Conservation (phyloP, 2,329 filamentous ascomycete genomes). For the Pyricularia pennisetigena region DNA sequence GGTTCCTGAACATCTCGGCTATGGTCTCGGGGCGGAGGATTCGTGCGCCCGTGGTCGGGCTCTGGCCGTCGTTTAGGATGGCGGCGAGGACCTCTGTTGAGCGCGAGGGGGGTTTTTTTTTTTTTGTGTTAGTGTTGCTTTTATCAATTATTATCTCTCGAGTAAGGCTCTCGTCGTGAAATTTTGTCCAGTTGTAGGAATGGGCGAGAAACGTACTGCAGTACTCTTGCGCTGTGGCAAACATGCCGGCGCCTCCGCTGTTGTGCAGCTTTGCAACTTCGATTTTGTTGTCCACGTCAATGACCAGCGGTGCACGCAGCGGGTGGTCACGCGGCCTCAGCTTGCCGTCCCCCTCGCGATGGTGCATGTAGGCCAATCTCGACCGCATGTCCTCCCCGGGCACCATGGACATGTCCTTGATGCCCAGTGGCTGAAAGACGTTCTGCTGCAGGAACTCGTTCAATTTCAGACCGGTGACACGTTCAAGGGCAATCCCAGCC, state of each 20-base stretch:
- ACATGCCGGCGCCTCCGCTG: slow-evolving; percentile 33
- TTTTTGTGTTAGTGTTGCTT: not conserved
- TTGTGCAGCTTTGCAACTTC: slow-evolving; percentile 15
- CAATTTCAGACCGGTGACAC: slow-evolving; percentile 11
- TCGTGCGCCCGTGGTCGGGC: slow-evolving; percentile 23
- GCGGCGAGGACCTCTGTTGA: slow-evolving; percentile 38
- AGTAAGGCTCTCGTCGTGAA: too few relatives aligned
- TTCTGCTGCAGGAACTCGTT: slow-evolving; percentile 33
- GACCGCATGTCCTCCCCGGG: not conserved
- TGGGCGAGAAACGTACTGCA: slow-evolving; percentile 8
- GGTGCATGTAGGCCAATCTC: not conserved
- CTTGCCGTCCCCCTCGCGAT: not conserved
- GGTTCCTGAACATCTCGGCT: slow-evolving; percentile 41
- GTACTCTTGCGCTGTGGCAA: slow-evolving; percentile 30
- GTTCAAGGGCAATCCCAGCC: slow-evolving; percentile 17
- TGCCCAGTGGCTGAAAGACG: slow-evolving; percentile 31
- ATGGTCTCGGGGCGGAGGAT: slow-evolving; percentile 46
- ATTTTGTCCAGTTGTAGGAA: too few relatives aligned
- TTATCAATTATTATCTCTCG: too few relatives aligned
- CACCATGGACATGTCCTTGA: slow-evolving; percentile 11
- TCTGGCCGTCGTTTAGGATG: slow-evolving; percentile 51
- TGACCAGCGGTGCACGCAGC: not conserved
- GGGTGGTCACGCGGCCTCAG: not conserved
- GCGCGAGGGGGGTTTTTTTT: too few relatives aligned
- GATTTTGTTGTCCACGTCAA: not conserved